Evolutionary conservation across 352 stramenopile genomes (phyloP), one percentile per base, ranked within the genome.

Genomic region (Phytophthora foliorum): DNA sequence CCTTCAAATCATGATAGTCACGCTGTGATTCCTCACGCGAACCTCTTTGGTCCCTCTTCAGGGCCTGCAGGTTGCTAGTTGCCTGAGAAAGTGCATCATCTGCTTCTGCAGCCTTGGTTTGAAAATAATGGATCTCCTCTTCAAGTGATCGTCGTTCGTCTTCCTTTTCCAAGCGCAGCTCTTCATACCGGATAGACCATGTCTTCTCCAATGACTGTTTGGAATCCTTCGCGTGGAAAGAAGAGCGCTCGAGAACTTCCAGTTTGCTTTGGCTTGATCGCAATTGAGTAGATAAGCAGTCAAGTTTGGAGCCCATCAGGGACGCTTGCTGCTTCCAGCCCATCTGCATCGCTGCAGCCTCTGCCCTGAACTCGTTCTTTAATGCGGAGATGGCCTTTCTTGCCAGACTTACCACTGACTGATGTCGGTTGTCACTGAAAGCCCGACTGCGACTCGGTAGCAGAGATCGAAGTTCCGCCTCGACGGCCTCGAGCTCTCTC

Each of bases 211-310:
- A 2, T 0, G 57, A 73, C 62, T 85, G 72, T 19, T 78, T 84
- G 17, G 77, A 59, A 53, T 89, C 80, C 13, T 83, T 84, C 0
- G 69, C 69, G 45, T 85, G 78, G 4, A 84, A 60, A 9, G 70
- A 71, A 8, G 77, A 80, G 16, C 64, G 74, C 63, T 91, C 68
- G 14, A 89, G 41, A 2, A 66, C 69, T 44, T 88, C 74, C 9
- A 93, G 51, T 41, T 88, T 86, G 19, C 58, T 50, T 60, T 93
- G 72, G 29, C 82, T 89, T 4, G 72, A 32, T 16, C 76, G 73
- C 16, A 93, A 59, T 31, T 82, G 72, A 10, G 74, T 74, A 13
- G 69, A 74, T 9, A 91, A 29, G 3, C 67, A 72, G 14, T 90
- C 81, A 17, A 93, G 59, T 21, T 86, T 74, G 1, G 49, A 69